These are phyloP conservation scores for Puccinia novopanici DNA, from an alignment of 1,284 basidiomycete genomes.

Conservation along the genomic window DNA sequence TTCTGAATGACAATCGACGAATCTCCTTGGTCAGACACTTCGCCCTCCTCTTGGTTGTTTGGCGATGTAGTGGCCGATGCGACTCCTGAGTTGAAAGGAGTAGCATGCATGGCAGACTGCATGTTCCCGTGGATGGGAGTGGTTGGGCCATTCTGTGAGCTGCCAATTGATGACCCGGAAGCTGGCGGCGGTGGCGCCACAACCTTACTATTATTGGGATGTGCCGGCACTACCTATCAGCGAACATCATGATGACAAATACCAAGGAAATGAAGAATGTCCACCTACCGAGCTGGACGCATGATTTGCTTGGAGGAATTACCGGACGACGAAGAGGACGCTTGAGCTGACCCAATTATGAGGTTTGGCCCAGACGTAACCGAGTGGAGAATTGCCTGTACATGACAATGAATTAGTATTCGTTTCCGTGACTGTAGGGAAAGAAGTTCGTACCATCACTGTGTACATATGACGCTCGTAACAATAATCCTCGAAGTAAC, in stretches of 20 bases:
- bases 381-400: background rate
- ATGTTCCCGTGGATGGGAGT: too few relatives aligned
- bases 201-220: too few relatives aligned
- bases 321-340: too few relatives aligned
- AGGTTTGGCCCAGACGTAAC: background rate
- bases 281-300: too few relatives aligned
- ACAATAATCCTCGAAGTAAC: background rate
- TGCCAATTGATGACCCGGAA: too few relatives aligned
- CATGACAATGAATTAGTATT: background rate
- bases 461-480: background rate
- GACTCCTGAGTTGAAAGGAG: background rate
- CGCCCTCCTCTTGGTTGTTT: background rate
- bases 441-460: background rate
- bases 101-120: background rate
- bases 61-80: background rate
- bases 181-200: too few relatives aligned
- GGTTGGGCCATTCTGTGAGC: too few relatives aligned
- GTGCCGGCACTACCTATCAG: too few relatives aligned
- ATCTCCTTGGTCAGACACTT: background rate
- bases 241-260: too few relatives aligned
- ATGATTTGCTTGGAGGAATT: too few relatives aligned
- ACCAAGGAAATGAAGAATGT: too few relatives aligned
- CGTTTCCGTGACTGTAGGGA: background rate
- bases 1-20: background rate
- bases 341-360: too few relatives aligned